Conservation (phyloP, 306 rosid species). For the Vachellia pachyceras region DNA sequence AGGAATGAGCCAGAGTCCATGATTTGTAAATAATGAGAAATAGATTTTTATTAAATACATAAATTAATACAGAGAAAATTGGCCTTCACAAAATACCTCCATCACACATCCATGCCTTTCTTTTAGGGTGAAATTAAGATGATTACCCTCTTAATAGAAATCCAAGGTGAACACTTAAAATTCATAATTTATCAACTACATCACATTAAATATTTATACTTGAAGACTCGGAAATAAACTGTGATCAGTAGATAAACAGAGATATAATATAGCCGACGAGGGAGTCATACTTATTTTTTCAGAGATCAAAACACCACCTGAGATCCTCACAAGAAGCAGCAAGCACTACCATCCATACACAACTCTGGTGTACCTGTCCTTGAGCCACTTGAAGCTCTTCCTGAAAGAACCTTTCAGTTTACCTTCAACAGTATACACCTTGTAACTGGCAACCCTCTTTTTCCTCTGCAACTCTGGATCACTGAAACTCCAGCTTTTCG, state of each 20-base stretch:
- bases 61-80: too few relatives aligned
- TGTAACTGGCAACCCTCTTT: conserved; percentile 92
- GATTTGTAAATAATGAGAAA: neutral
- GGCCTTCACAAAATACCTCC: too few relatives aligned
- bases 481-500: conserved; percentile 75
- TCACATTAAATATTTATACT: conserved; percentile 34
- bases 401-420: conserved; percentile 82
- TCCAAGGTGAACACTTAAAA: conserved; percentile 36
- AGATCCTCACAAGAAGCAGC: conserved; percentile 11
- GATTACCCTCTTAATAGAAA: too few relatives aligned
- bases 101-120: too few relatives aligned
- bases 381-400: conserved; percentile 89
- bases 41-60: neutral
- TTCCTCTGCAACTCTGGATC: conserved; percentile 95
- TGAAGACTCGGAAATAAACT: conserved; percentile 25
- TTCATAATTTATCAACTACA: conserved; percentile 43
- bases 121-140: too few relatives aligned
- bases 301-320: neutral
- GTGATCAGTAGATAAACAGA: neutral
- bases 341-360: conserved; percentile 60
- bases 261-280: conserved; percentile 8
- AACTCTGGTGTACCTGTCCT: conserved; percentile 73
- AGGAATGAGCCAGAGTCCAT: neutral
- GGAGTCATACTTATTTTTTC: neutral
- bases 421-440: conserved; percentile 88